These are phyloP conservation scores for Polyporus tsugae DNA, from an alignment of 1,284 basidiomycete genomes.

Conservation along the genomic window DNA sequence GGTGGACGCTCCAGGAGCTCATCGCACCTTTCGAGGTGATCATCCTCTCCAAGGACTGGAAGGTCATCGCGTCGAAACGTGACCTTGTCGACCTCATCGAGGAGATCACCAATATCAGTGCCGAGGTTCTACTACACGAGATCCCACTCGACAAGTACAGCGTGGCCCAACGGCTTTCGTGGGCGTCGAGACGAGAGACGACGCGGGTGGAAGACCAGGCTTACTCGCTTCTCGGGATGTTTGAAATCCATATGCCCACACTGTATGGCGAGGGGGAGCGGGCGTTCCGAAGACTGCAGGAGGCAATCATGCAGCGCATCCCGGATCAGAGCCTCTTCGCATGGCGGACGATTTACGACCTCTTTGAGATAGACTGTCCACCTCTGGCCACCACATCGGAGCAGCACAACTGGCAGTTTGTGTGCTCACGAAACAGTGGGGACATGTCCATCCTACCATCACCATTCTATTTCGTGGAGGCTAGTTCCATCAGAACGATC, in stretches of 20 bases:
- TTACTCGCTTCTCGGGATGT: conserved; percentile 13
- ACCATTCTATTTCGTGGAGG: background rate
- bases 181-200: conserved; percentile 2
- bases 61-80: background rate
- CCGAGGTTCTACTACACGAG: background rate
- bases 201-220: conserved; percentile 14
- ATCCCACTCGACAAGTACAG: background rate
- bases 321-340: conserved; percentile 7
- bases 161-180: conserved; percentile 13
- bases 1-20: conserved; percentile 11
- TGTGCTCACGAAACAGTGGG: background rate
- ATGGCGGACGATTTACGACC: background rate
- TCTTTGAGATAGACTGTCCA: background rate
- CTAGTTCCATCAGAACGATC: background rate
- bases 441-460: background rate
- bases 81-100: background rate
- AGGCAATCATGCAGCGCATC: background rate
- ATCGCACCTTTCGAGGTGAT: conserved; percentile 4
- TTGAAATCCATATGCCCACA: conserved; percentile 12
- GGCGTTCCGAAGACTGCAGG: conserved; percentile 13
- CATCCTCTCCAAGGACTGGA: conserved; percentile 8
- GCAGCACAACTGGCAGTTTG: background rate
- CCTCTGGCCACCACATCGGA: background rate
- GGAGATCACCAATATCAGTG: background rate
- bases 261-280: conserved; percentile 15